Percentiles rank a stretch among this genome's conserved stretches.
These are phyloP conservation scores for Camptophora hylomeconis DNA, from an alignment of 2,329 filamentous ascomycete species.

Conservation along the genomic window DNA sequence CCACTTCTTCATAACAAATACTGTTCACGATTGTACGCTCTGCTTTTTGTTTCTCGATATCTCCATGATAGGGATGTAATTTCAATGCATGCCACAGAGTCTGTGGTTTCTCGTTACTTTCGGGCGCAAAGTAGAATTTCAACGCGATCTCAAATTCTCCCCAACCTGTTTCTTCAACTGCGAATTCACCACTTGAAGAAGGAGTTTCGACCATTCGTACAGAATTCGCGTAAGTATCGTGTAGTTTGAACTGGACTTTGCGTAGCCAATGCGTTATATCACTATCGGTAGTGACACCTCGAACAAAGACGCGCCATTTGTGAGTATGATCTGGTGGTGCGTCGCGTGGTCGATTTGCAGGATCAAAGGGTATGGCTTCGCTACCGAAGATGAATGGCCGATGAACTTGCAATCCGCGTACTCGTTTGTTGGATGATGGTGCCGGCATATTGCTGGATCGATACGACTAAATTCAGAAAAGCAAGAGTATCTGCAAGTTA, in stretches of 20 bases:
- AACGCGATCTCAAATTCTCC: slow-evolving; percentile 96
- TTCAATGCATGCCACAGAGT: slow-evolving; percentile 89
- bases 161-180: slow-evolving; percentile 88
- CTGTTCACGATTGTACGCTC: slow-evolving; percentile 53
- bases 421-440: slow-evolving; percentile 41
- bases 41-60: slow-evolving; percentile 61
- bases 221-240: slow-evolving; percentile 90
- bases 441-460: slow-evolving; percentile 39
- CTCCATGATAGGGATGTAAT: slow-evolving; percentile 72
- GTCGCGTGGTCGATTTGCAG: slow-evolving; percentile 58
- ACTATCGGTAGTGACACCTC: slow-evolving; percentile 65
- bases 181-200: too few relatives aligned
- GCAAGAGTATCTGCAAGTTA: too few relatives aligned
- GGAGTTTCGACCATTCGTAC: slow-evolving; percentile 72
- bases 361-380: slow-evolving; percentile 67
- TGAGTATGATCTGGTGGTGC: slow-evolving; percentile 88
- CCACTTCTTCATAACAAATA: slow-evolving; percentile 82
- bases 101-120: slow-evolving; percentile 84
- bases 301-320: slow-evolving; percentile 90
- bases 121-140: slow-evolving; percentile 81
- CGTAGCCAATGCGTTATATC: slow-evolving; percentile 93
- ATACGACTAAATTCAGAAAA: too few relatives aligned
- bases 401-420: slow-evolving; percentile 34
- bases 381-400: slow-evolving; percentile 56
- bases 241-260: slow-evolving; percentile 94